phyloP scores from a whole-genome alignment of 352 stramenopile genomes.

The Phytopythium chamaehyphon region DNA sequence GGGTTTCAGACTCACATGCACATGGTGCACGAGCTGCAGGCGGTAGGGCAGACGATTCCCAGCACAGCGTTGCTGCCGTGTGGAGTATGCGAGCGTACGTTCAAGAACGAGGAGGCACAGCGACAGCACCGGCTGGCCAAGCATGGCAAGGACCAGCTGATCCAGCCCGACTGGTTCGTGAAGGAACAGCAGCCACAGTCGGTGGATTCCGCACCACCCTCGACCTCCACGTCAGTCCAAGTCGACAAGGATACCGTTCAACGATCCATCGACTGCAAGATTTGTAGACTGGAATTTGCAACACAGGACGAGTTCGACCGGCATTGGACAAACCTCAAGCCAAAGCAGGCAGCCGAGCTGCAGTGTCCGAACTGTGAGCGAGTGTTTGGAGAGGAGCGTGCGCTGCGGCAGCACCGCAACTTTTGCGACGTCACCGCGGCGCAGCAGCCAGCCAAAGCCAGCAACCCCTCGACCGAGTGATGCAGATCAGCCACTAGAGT shows the following conservation, averaged over 20 bases:
- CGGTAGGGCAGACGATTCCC: slow-evolving; percentile 1
- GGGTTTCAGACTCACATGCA: slow-evolving; percentile 74
- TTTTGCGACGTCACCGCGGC: slow-evolving; percentile 29
- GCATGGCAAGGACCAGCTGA: slow-evolving; percentile 70
- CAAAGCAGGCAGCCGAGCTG: slow-evolving; percentile 13
- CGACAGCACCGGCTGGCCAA: slow-evolving; percentile 78
- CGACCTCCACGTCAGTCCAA: neutral
- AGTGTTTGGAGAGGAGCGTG: slow-evolving; percentile 66
- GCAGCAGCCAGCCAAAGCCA: too few species aligned
- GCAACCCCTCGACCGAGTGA: too few species aligned
- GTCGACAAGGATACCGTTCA: neutral
- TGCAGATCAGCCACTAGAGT: too few species aligned
- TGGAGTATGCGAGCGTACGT: slow-evolving; percentile 48
- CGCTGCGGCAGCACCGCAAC: slow-evolving; percentile 74
- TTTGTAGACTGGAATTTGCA: slow-evolving; percentile 32
- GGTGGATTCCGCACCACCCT: neutral
- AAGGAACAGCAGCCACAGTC: slow-evolving; percentile 14
- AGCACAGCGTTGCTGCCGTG: slow-evolving; percentile 22
- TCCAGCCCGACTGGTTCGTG: slow-evolving; percentile 79
- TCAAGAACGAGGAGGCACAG: slow-evolving; percentile 72
- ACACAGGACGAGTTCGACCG: slow-evolving; percentile 21
- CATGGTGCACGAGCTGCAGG: slow-evolving; percentile 80
- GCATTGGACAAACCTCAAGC: slow-evolving; percentile 39
- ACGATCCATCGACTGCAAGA: slow-evolving; percentile 21
- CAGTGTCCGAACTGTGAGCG: slow-evolving; percentile 40